These are phyloP conservation scores for Eutrema japonicum DNA, from an alignment of 345 rosid species.

Conservation along the genomic window DNA sequence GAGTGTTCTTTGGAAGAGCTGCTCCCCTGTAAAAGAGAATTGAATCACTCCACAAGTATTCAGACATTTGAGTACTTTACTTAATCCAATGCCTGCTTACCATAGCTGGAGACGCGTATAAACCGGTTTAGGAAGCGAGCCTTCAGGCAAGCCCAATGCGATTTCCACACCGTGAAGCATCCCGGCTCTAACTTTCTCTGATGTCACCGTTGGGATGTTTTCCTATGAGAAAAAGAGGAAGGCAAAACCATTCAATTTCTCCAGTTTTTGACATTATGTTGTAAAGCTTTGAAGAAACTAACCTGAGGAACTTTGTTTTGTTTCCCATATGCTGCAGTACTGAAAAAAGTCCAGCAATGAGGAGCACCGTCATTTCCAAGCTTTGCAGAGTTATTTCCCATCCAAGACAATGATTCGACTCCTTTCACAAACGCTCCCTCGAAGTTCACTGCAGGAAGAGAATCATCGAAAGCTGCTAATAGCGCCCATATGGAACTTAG, in stretches of 20 bases:
- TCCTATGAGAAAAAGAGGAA: conserved; percentile 50
- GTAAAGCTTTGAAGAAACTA: conserved; percentile 30
- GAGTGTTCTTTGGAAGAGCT: conserved; percentile 83
- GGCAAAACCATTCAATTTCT: background rate
- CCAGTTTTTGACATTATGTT: background rate
- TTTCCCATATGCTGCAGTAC: conserved; percentile 81
- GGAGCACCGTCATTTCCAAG: conserved; percentile 49
- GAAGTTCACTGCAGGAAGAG: conserved; percentile 65
- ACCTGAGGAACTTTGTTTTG: conserved; percentile 92
- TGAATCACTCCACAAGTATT: conserved; percentile 14
- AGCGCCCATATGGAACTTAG: conserved; percentile 91
- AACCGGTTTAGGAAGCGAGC: conserved; percentile 64
- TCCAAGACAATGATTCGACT: conserved; percentile 83
- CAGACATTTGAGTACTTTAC: background rate
- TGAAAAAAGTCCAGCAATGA: conserved; percentile 86
- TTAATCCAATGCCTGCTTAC: conserved; percentile 43
- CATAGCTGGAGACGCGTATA: conserved; percentile 75
- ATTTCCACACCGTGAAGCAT: conserved; percentile 82
- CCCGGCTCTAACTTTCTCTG: conserved; percentile 68
- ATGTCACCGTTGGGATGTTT: conserved; percentile 73
- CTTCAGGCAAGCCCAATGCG: conserved; percentile 69
- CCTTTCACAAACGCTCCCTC: conserved; percentile 96
- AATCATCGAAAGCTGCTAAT: conserved; percentile 89
- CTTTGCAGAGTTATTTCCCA: conserved; percentile 85
- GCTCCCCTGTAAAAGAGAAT: conserved; percentile 68